Base-by-base conservation (phyloP, 306 rosid genomes). In the Geum urbanum region DNA sequence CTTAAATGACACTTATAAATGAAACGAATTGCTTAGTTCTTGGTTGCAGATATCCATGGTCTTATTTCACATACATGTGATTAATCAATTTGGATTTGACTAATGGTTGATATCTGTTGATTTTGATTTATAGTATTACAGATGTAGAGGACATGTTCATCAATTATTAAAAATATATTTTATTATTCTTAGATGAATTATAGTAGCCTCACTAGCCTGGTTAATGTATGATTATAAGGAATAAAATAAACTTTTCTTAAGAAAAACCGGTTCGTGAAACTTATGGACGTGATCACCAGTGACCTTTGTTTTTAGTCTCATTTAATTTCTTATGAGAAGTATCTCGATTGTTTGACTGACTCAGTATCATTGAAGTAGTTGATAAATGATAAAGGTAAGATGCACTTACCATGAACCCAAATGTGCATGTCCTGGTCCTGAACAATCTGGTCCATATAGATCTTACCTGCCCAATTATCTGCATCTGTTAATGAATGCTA, bases 1-100 rank as follows among this genome's bases (percentile, higher is more conserved):
- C 27, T 32, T 70, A 6, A 66, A 71, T 60, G 55, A 32, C 68
- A 63, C 70, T 66, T 48, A 47, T 20, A 19, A 45, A 32, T 8
- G 11, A 16, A 24, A 22, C 49, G 3, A 7, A 2, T 5, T 37
- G 63, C 64, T 12, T 39, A 37, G 8, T 51, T 68, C 19, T 39
- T n/a, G 13, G 47, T 37, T 62, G 49, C 49, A 40, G 14, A 39
- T 39, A 61, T 14, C 19, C 24, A 5, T 60, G 22, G 7, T 35
- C 39, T 60, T 59, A 14, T 14, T 8, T 13, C 45, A 16, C 66
- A 62, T n/a, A 16, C 66, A 62, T n/a, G 6, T 40, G 27, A 4
- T 60, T 40, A 48, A 9, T 62, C 66, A 61, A 40, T 8, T 8
- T 8, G 15, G 20, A 40, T 62, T 40, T 41, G 22, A 39, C 49